phyloP scores from a whole-genome alignment of 208 protist species.

The Trypanosoma theileri region DNA sequence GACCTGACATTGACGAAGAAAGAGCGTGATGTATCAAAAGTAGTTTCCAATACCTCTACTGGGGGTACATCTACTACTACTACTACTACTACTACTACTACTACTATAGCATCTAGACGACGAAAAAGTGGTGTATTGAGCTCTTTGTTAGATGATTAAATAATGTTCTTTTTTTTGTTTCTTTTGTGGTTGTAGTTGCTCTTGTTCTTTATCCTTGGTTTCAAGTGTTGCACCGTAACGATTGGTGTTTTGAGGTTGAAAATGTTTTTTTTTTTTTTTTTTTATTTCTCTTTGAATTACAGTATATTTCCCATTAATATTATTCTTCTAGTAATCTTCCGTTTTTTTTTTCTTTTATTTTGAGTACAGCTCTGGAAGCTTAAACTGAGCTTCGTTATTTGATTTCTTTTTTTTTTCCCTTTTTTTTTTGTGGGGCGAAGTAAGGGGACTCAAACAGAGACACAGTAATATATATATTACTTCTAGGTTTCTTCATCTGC shows the following conservation, averaged over 20 bases:
- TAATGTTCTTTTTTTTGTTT: background rate
- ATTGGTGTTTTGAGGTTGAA: background rate
- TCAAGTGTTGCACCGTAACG: background rate
- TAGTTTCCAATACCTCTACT: background rate
- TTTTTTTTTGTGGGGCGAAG: no score
- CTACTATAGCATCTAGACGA: background rate
- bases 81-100: background rate
- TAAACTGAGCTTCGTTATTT: background rate
- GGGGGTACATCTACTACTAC: background rate
- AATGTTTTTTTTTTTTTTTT: background rate
- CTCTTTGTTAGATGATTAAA: slow-evolving; percentile 30
- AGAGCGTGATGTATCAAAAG: background rate
- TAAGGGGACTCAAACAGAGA: background rate
- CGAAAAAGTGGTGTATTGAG: slow-evolving; percentile 20
- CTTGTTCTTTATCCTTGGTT: background rate
- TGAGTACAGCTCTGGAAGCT: background rate
- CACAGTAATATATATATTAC: background rate
- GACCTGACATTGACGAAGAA: background rate
- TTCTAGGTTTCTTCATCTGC: no score
- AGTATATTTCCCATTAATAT: background rate
- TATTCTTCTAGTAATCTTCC: background rate
- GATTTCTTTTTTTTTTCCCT: no score
- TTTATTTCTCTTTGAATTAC: background rate
- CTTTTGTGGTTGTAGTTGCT: background rate
- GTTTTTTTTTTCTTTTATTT: background rate